Evolutionary conservation across 352 stramenopile species (phyloP), one percentile per base, ranked within the genome.

Genomic region (Phytophthora citricola): DNA sequence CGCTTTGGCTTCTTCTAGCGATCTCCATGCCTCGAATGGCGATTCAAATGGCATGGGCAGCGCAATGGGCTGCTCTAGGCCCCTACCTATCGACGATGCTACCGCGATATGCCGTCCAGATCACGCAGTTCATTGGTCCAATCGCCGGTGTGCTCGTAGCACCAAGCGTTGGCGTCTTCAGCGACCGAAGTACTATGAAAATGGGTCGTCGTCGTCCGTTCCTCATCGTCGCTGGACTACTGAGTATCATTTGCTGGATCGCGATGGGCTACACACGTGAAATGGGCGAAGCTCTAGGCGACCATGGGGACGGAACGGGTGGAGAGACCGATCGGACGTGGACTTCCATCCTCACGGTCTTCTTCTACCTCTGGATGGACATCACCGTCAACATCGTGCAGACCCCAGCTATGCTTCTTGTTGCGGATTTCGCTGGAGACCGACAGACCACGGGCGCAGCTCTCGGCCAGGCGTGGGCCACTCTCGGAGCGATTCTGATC

Each of bases 351-450:
- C 63, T 90, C 41, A 86, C 68, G 1, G 61, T 87, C 1, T 36
- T 83, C 15, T 85, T 82, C 54, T 88, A 90, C 71, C 52, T 73
- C 2, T 88, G 81, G 76, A 90, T 88, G 81, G 81, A 90, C 53
- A 73, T 90, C 27, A 85, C 76, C 9, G 69, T 85, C 38, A 90
- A 90, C 51, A 24, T 85, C 1, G 75, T 81, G 1, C 70, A 85
- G 39, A 79, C 73, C 7, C 77, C 78, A 1, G 77, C 73, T 6
- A 78, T 79, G 58, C 54, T 89, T 29, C 46, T 89, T 3, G 72
- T 89, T 8, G 67, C 80, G 7, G 80, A 89, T 48, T 78, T 89
- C 54, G 80, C 80, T 20, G 78, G 78, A 7, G 71, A 86, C 43
- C 78, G 78, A 46, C 80, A 89, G 34, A 86, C 78, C 3, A 76